Percentiles rank a stretch among this genome's conserved stretches.
Conservation (phyloP, 2,329 filamentous ascomycete genomes). For the Phaeomoniella chlamydospora region DNA sequence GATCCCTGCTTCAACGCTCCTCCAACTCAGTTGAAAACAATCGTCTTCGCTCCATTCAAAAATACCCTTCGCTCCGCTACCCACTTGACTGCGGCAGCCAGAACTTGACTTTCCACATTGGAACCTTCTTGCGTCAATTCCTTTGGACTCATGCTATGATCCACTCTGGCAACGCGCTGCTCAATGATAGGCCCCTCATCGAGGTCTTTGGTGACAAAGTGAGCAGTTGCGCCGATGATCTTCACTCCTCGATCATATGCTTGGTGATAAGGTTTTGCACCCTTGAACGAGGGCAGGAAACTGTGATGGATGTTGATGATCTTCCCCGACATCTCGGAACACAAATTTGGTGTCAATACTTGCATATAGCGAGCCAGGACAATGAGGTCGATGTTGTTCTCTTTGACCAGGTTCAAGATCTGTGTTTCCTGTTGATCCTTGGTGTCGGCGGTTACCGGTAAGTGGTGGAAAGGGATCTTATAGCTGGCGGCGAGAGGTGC, state of each 20-base stretch:
- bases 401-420: constrained; percentile 54
- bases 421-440: constrained; percentile 58
- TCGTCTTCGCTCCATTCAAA: constrained; percentile 65
- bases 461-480: constrained; percentile 65
- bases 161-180: constrained; percentile 63
- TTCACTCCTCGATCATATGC: constrained; percentile 76
- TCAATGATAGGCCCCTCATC: constrained; percentile 84
- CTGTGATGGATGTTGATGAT: constrained; percentile 91
- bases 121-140: constrained; percentile 66
- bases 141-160: constrained; percentile 63
- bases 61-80: constrained; percentile 66
- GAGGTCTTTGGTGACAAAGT: constrained; percentile 73
- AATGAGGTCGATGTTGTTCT: constrained; percentile 61
- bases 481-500: constrained; percentile 54
- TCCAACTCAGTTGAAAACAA: constrained; percentile 58
- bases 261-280: constrained; percentile 78
- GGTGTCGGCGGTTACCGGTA: constrained; percentile 66
- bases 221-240: constrained; percentile 74
- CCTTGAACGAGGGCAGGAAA: constrained; percentile 78
- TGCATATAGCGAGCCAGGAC: constrained; percentile 82
- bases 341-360: constrained; percentile 61
- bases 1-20: too few relatives aligned
- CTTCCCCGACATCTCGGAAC: constrained; percentile 63
- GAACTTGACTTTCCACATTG: constrained; percentile 70
- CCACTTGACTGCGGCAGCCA: constrained; percentile 73